phyloP scores from a whole-genome alignment of 2,329 filamentous ascomycete species.

The Diaporthe amygdali region DNA sequence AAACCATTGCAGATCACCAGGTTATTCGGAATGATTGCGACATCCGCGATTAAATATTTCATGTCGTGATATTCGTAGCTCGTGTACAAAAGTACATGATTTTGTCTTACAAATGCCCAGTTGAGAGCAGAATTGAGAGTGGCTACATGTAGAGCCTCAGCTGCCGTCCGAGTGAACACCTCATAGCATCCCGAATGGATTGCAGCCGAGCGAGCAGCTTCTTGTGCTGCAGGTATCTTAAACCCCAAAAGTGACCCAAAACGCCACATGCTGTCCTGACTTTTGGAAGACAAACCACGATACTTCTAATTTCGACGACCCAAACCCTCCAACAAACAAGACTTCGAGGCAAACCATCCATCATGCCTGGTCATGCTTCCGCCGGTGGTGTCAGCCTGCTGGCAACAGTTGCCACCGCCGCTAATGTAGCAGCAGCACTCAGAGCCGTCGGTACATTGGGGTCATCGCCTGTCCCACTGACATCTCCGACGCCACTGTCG shows the following conservation, averaged over 20 bases:
- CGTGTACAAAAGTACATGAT: conserved; percentile 1
- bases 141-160: not conserved
- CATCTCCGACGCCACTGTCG: conserved; percentile 25
- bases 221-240: conserved; percentile 18
- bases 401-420: conserved; percentile 14
- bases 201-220: not conserved
- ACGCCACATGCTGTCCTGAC: conserved; percentile 11
- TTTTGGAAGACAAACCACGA: not conserved
- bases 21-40: not conserved
- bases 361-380: conserved; percentile 11
- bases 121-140: not conserved
- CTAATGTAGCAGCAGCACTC: not conserved
- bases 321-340: not conserved
- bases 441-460: not conserved
- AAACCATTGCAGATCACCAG: not conserved
- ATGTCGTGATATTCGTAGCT: conserved; percentile 11
- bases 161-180: not conserved
- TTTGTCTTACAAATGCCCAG: not conserved
- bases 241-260: not conserved
- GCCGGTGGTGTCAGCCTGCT: conserved; percentile 24
- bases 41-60: not conserved
- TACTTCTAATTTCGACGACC: not conserved
- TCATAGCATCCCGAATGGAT: not conserved
- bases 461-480: conserved; percentile 18
- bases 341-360: no score